Conservation (phyloP, 768 basidiomycete species). For the Termitomyces sp. region DNA sequence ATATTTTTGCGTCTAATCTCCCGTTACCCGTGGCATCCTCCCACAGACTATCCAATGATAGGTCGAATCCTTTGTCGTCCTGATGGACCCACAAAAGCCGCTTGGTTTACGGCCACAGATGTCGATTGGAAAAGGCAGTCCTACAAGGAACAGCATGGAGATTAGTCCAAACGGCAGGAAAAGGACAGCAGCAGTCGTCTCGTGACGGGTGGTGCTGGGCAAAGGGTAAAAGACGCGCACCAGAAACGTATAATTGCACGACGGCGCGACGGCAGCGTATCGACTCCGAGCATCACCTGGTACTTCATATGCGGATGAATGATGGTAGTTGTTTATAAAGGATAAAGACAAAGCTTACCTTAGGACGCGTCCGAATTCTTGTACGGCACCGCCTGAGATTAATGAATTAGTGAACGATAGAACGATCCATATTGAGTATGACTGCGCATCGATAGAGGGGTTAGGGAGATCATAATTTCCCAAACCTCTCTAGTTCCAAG, state of each 20-base stretch:
- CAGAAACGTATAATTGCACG: neutral
- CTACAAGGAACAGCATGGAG: neutral
- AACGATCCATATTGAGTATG: neutral
- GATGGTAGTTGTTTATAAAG: neutral
- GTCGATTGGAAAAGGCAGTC: slow-evolving; percentile 3
- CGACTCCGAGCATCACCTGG: slow-evolving; percentile 1
- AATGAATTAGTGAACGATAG: neutral
- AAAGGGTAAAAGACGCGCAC: slow-evolving; percentile 4
- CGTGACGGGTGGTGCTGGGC: slow-evolving; percentile 6
- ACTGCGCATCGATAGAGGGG: neutral
- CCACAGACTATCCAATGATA: slow-evolving; percentile 3
- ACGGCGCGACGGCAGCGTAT: neutral
- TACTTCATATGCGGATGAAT: neutral
- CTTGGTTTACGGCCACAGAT: neutral
- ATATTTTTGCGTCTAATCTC: slow-evolving; percentile 3
- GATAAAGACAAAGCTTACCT: slow-evolving; percentile 2
- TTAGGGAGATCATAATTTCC: neutral
- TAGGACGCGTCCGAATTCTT: neutral
- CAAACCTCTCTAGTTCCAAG: neutral
- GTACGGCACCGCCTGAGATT: neutral
- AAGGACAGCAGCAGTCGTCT: neutral
- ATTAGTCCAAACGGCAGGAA: neutral
- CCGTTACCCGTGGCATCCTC: slow-evolving; percentile 1
- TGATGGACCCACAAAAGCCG: neutral
- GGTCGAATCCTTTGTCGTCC: neutral